A percentile compares a stretch with the other conserved stretches of the same genome.
Conservation (phyloP, 2,329 filamentous ascomycete species). For the Tetracladium maxilliforme region DNA sequence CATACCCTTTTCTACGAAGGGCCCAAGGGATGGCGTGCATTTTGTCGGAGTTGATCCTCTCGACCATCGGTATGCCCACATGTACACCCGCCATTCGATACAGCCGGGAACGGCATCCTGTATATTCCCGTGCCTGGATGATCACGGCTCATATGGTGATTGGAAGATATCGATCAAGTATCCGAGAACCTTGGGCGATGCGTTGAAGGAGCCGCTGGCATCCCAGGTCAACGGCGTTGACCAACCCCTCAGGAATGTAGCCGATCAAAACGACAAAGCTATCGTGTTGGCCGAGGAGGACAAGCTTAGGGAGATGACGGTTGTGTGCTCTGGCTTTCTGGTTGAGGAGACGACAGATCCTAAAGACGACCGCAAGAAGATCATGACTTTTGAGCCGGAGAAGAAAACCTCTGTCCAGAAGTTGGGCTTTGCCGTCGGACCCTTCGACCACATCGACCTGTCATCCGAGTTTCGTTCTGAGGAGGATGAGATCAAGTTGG, state of each 20-base stretch:
- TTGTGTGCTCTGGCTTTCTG: slow-evolving; percentile 81
- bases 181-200: slow-evolving; percentile 76
- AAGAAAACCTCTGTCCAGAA: slow-evolving; percentile 72
- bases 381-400: slow-evolving; percentile 68
- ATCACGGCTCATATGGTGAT: slow-evolving; percentile 62
- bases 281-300: slow-evolving; percentile 54
- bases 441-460: slow-evolving; percentile 86
- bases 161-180: slow-evolving; percentile 86
- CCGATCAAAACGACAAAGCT: slow-evolving; percentile 2
- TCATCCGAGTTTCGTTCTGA: slow-evolving; percentile 80
- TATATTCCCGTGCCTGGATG: slow-evolving; percentile 88
- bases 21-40: slow-evolving; percentile 74
- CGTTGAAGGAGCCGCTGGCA: slow-evolving; percentile 29
- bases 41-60: slow-evolving; percentile 76
- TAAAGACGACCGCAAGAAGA: slow-evolving; percentile 68
- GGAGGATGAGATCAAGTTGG: slow-evolving; percentile 83
- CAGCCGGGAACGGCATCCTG: slow-evolving; percentile 69
- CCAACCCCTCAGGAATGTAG: slow-evolving; percentile 5
- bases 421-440: slow-evolving; percentile 84
- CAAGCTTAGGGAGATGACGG: slow-evolving; percentile 73
- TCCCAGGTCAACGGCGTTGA: slow-evolving; percentile 16
- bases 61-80: slow-evolving; percentile 76
- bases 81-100: slow-evolving; percentile 72
- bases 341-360: slow-evolving; percentile 71
- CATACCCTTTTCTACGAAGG: slow-evolving; percentile 65